These are phyloP conservation scores for Thozetella sp. DNA, from an alignment of 495 filamentous ascomycete genomes.

Conservation along the genomic window DNA sequence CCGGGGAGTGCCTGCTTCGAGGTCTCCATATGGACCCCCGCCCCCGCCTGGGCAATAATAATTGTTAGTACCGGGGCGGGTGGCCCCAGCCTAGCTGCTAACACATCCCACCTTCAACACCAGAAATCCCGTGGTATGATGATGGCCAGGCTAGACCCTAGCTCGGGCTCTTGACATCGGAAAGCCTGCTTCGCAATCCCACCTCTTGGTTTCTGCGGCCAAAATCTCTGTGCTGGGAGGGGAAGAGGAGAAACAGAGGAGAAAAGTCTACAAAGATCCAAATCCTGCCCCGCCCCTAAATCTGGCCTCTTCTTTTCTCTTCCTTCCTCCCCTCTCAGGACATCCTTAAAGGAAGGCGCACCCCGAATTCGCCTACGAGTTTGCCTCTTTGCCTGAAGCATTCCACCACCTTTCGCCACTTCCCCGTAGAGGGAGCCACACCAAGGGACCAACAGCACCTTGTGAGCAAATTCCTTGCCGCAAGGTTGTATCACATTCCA, in stretches of 20 bases:
- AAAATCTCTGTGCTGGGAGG: neutral
- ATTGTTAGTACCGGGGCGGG: neutral
- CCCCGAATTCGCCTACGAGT: neutral
- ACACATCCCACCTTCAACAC: conserved; percentile 2
- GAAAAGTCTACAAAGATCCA: neutral
- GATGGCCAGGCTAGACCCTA: neutral
- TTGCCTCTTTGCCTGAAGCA: neutral
- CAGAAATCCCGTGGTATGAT: conserved; percentile 1
- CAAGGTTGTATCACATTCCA: neutral
- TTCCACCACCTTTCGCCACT: neutral
- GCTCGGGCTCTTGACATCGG: neutral
- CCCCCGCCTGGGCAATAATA: neutral
- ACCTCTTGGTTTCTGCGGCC: neutral
- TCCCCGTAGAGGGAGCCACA: neutral
- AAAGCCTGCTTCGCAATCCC: neutral
- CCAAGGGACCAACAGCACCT: conserved; percentile 2
- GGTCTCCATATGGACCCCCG: neutral
- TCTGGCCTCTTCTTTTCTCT: neutral
- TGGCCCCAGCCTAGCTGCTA: neutral
- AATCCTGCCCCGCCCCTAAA: neutral
- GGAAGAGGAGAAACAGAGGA: too few species aligned
- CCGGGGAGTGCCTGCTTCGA: conserved; percentile 1
- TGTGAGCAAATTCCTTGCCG: neutral
- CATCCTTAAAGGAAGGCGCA: neutral
- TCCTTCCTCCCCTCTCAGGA: neutral